These are phyloP conservation scores for Erysiphe pulchra DNA, from an alignment of 2,329 filamentous ascomycete genomes.

Conservation along the genomic window DNA sequence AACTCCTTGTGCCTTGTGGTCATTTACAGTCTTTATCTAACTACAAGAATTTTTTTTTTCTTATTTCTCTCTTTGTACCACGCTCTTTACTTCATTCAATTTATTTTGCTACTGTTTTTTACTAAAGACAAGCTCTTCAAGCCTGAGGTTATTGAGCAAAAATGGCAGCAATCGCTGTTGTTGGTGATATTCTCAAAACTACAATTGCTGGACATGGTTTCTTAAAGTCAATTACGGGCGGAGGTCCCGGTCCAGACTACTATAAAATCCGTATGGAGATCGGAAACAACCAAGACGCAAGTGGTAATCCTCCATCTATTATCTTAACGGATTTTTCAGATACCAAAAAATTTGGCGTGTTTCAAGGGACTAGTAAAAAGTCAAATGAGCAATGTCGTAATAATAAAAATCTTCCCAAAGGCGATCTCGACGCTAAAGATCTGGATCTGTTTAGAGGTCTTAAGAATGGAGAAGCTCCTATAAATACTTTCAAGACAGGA, in stretches of 20 bases:
- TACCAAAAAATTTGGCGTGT: neutral
- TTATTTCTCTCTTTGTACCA: too few relatives aligned
- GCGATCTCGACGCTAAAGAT: neutral
- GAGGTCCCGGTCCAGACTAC: neutral
- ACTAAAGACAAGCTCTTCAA: too few relatives aligned
- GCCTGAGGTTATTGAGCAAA: neutral
- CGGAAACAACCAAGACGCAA: neutral
- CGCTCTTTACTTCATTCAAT: too few relatives aligned
- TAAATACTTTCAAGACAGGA: neutral
- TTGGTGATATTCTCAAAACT: neutral
- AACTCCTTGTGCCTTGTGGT: too few relatives aligned
- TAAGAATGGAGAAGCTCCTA: neutral
- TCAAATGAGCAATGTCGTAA: neutral
- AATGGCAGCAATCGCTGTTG: neutral
- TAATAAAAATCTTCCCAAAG: neutral
- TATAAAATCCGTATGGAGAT: neutral
- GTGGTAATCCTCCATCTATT: neutral
- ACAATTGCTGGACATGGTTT: neutral
- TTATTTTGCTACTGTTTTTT: too few relatives aligned
- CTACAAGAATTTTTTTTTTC: too few relatives aligned
- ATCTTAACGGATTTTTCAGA: neutral
- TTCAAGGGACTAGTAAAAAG: neutral
- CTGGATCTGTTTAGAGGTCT: neutral
- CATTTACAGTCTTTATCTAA: too few relatives aligned
- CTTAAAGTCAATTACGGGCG: neutral